These are phyloP conservation scores for Russula foetens DNA, from an alignment of 768 basidiomycete genomes.

Conservation along the genomic window DNA sequence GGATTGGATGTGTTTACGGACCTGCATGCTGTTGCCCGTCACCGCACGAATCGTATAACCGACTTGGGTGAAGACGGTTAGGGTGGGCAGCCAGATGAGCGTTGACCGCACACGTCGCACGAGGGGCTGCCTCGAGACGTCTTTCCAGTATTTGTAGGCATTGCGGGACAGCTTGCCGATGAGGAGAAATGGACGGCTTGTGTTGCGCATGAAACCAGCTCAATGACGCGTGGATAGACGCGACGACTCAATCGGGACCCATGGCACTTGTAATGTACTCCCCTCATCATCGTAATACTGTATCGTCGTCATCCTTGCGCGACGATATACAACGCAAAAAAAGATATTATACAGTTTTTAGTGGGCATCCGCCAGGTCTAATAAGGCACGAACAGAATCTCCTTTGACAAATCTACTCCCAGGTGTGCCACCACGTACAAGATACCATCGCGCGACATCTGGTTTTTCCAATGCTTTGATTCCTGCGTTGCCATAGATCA, in stretches of 20 bases:
- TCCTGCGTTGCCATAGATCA: background rate
- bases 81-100: conserved; percentile 16
- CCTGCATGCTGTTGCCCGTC: conserved; percentile 21
- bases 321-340: background rate
- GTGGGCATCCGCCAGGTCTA: too few relatives aligned
- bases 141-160: conserved; percentile 1
- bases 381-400: conserved; percentile 19
- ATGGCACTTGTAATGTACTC: too few relatives aligned
- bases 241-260: too few relatives aligned
- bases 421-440: conserved; percentile 19
- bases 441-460: conserved; percentile 14
- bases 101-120: background rate
- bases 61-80: conserved; percentile 10
- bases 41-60: conserved; percentile 12
- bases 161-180: background rate
- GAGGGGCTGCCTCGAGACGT: background rate
- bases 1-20: background rate
- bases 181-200: background rate
- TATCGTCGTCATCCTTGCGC: too few relatives aligned
- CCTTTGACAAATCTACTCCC: conserved; percentile 22
- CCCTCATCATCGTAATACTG: too few relatives aligned
- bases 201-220: background rate
- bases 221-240: background rate
- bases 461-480: conserved; percentile 20
- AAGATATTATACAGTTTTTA: background rate